Conservation (phyloP, 2,329 filamentous ascomycete species). For the Reticulascus tulasneorum region DNA sequence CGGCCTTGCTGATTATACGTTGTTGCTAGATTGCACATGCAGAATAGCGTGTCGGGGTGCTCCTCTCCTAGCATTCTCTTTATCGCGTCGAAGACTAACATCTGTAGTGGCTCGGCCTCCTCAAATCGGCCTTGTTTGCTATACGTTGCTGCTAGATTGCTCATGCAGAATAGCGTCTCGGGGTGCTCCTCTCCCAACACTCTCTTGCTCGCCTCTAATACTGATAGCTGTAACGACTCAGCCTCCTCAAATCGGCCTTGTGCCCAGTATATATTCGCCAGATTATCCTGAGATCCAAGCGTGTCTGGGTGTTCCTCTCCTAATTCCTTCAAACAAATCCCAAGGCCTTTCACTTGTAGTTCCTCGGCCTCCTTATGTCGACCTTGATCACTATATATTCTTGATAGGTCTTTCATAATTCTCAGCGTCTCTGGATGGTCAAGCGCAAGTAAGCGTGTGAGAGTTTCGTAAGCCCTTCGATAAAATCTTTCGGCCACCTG, state of each 20-base stretch:
- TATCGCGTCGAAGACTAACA: conserved; percentile 7
- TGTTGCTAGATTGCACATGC: too few relatives aligned
- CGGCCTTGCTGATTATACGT: conserved; percentile 6
- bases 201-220: conserved; percentile 4
- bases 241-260: conserved; percentile 10
- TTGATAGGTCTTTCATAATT: too few relatives aligned
- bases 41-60: too few relatives aligned
- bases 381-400: conserved; percentile 2
- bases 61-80: conserved; percentile 6
- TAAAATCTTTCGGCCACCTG: too few relatives aligned
- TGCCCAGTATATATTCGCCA: background rate
- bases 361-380: conserved; percentile 10
- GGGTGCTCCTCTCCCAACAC: conserved; percentile 6
- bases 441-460: too few relatives aligned
- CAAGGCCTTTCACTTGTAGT: conserved; percentile 2
- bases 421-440: too few relatives aligned
- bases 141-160: too few relatives aligned
- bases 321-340: conserved; percentile 3
- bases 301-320: conserved; percentile 1
- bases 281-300: too few relatives aligned
- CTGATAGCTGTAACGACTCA: conserved; percentile 3
- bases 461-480: too few relatives aligned
- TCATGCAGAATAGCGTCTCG: too few relatives aligned
- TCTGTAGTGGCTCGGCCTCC: conserved; percentile 10
- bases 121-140: conserved; percentile 7